These are phyloP conservation scores for Hagleromyces aurorensis DNA, from an alignment of 805 yeast genomes.

Conservation along the genomic window DNA sequence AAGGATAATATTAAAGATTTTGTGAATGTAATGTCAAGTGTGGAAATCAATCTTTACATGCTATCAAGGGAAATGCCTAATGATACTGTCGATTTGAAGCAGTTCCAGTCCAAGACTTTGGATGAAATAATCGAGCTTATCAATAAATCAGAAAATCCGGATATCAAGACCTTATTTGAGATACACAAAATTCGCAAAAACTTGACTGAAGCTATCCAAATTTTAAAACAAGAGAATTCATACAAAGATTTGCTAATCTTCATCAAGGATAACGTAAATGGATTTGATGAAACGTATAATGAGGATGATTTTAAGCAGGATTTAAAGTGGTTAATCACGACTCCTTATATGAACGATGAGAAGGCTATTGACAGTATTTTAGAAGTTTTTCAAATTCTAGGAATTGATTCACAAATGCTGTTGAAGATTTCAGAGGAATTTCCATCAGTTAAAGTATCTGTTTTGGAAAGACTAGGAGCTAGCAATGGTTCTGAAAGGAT, in stretches of 20 bases:
- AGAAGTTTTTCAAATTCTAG: conserved; percentile 7
- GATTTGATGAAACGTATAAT: conserved; percentile 12
- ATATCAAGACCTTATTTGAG: conserved; percentile 7
- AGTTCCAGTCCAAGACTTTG: conserved; percentile 14
- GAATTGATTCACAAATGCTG: conserved; percentile 12
- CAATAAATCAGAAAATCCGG: conserved; percentile 4
- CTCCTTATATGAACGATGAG: conserved; percentile 1
- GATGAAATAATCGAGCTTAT: conserved; percentile 12
- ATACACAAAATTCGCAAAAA: conserved; percentile 13
- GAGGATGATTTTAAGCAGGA: conserved; percentile 11
- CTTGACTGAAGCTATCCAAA: conserved; percentile 8
- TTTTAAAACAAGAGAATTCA: conserved; percentile 8
- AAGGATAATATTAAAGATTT: conserved; percentile 8
- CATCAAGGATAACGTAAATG: conserved; percentile 6
- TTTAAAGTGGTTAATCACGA: conserved; percentile 9
- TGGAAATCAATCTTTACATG: conserved; percentile 21
- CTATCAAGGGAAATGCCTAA: conserved; percentile 2
- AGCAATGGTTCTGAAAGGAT: conserved; percentile 15
- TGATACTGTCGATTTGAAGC: conserved; percentile 8
- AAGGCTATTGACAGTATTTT: conserved; percentile 5
- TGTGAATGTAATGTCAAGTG: conserved; percentile 15
- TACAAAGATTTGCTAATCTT: conserved; percentile 5
- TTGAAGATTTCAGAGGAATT: conserved; percentile 10
- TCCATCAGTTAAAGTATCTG: conserved; percentile 15
- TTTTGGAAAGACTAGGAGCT: conserved; percentile 22